Evolutionary conservation across 2,329 filamentous ascomycete species (phyloP), one percentile per base, ranked within the genome.

Genomic region (Colletotrichum eremochloae): DNA sequence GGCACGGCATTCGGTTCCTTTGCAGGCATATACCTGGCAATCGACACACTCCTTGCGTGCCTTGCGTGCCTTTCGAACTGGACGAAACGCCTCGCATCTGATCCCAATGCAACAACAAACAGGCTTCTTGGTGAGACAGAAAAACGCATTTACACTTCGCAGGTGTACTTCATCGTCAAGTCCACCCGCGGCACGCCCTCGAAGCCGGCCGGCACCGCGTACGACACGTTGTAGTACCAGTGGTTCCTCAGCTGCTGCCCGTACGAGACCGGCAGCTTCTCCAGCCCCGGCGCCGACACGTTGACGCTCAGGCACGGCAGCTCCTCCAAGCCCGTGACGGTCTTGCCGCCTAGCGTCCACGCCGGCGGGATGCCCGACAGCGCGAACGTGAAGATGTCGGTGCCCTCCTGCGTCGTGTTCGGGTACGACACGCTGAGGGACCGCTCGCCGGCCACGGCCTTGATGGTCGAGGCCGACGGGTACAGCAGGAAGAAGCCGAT

Each of bases 181-280:
- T 77, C 76, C 12, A 85, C 79, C 46, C 69, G 78, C 5, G 84
- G 82, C 46, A 77, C 77, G 2, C 84, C 83, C 20, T 78, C 72
- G 53, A 84, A 86, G 2, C 76, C 79, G 0, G 73, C 72, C 0
- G 84, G 83, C 1, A 86, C 84, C 4, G 77, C 80, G 71, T 85
- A 86, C 2, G 84, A 85, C 36, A 86, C 79, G 50, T 86, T 86
- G 46, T 86, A 86, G 29, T 82, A 82, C 71, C 79, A 78, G 62
- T 86, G 83, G 62, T 84, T 78, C 53, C 82, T 79, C 57, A 86
- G 76, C 11, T 76, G 76, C 14, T 75, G 75, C 0, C 82, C 82
- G 64, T 85, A 85, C 4, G 78, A 75, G 2, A 82, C 79, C 1
- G 80, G 79, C 71, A 81, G 77, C 55, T 78, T 75, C 55, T 80